Evolutionary conservation across 306 rosid genomes (phyloP), one percentile per base, ranked within the genome.

Genomic region (Echinosophora koreensis): DNA sequence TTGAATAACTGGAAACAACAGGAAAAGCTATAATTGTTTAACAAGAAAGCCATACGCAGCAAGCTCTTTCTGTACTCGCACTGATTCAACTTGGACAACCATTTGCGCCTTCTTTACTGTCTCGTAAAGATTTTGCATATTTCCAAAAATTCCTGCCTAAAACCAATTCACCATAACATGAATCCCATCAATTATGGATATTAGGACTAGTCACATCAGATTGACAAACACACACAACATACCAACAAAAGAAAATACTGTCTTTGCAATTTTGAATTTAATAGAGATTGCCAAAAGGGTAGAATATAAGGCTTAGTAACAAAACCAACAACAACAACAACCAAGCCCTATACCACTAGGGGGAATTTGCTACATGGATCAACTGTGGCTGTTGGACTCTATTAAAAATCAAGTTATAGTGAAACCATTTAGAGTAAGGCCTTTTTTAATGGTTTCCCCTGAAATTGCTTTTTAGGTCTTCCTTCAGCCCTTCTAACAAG

Each of bases 11-110:
- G 66, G 28, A 52, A 69, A 74, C 4, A 64, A 38, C 1, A 42
- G 37, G 16, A 22, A 49, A 81, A 28, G 10, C 64, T 67, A 71
- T 59, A 81, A 66, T 71, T 73, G 46, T 52, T 73, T 60, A 38
- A 69, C 42, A 60, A 44, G 77, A 61, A n/a, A 71, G 68, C 16
- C 91, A 77, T 89, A 94, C 89, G 18, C 90, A 49, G 93, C 92
- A 76, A 92, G 92, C 83, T 92, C 94, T 83, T 93, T 91, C 84
- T 92, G 94, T 73, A 91, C 97, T n/a, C 89, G 83, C 77, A 80
- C 89, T 39, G 97, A 91, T 74, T 94, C 98, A 67, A 90, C 88
- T 88, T 90, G 97, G 86, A 94, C 92, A 80, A 92, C 96, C 86
- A 80, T 88, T 51, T 91, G 96, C 4, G 96, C 98, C 72, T 92